Evolutionary conservation across 176 grass and related monocot genomes (phyloP).

Genomic region (Aegilops umbellulata): DNA sequence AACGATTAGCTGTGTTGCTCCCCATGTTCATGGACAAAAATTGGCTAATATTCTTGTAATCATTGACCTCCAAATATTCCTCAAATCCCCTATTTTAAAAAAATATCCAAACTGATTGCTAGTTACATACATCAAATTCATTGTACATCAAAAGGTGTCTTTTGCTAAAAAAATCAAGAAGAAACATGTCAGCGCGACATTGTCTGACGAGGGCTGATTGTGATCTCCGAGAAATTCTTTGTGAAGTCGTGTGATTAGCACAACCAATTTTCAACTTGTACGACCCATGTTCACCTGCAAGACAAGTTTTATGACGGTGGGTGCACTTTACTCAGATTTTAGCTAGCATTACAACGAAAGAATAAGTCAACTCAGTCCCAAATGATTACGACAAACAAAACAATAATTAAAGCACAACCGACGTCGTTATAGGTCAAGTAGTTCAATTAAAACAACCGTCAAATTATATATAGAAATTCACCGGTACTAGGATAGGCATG

Average conservation of each 20-base stretch:
- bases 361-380: background rate
- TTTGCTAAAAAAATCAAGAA: too few species aligned
- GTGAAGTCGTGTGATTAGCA: too few species aligned
- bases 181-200: too few species aligned
- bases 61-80: conserved; percentile 20
- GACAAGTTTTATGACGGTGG: too few species aligned
- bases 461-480: background rate
- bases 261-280: too few species aligned
- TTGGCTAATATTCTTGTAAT: background rate
- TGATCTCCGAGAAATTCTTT: too few species aligned
- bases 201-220: too few species aligned
- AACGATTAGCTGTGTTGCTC: background rate
- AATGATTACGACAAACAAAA: background rate
- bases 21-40: conserved; percentile 21
- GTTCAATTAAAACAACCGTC: background rate
- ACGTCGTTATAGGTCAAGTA: background rate
- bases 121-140: background rate
- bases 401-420: background rate
- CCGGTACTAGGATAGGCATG: background rate
- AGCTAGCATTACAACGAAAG: too few species aligned
- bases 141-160: background rate
- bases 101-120: background rate
- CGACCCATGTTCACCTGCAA: too few species aligned
- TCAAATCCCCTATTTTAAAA: conserved; percentile 6
- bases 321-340: too few species aligned